Conservation (phyloP, 1,284 basidiomycete species). For the Leccinum variabile region DNA sequence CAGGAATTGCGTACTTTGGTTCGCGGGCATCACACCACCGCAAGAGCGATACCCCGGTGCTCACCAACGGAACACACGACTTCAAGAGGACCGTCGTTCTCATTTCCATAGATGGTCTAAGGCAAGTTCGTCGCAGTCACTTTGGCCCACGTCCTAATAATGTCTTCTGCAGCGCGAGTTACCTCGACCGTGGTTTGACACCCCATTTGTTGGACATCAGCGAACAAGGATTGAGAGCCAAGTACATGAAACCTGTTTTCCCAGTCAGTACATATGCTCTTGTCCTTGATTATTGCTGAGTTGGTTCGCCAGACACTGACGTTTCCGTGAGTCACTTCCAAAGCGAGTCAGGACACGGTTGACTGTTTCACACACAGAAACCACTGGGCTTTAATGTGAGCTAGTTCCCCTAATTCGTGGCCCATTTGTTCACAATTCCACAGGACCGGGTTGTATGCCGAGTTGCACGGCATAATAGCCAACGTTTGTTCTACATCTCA, state of each 20-base stretch:
- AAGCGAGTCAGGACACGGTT: slow-evolving; percentile 1
- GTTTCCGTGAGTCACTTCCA: slow-evolving; percentile 66
- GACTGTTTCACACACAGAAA: slow-evolving; percentile 49
- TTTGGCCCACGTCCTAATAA: slow-evolving; percentile 15
- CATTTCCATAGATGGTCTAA: slow-evolving; percentile 84
- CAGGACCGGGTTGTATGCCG: slow-evolving; percentile 86
- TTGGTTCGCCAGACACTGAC: slow-evolving; percentile 66
- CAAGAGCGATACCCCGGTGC: slow-evolving; percentile 2
- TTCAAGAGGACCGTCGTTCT: slow-evolving; percentile 81
- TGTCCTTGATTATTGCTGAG: slow-evolving; percentile 8
- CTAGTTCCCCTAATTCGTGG: neutral
- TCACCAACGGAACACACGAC: slow-evolving; percentile 73
- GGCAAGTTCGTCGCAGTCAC: slow-evolving; percentile 43
- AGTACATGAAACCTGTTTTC: slow-evolving; percentile 83
- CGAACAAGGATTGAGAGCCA: slow-evolving; percentile 78
- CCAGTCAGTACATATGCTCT: slow-evolving; percentile 53
- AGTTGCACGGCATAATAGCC: slow-evolving; percentile 87
- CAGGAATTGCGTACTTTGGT: slow-evolving; percentile 16
- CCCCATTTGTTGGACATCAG: slow-evolving; percentile 79
- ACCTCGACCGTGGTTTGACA: slow-evolving; percentile 79
- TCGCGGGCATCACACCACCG: slow-evolving; percentile 4
- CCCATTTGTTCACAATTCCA: neutral
- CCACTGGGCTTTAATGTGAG: slow-evolving; percentile 82
- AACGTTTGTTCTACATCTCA: slow-evolving; percentile 55
- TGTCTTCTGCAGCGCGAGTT: slow-evolving; percentile 61